These are phyloP conservation scores for Rhizoclosmatium globosum DNA, from an alignment of 192 early-diverging fungal species.

Conservation along the genomic window DNA sequence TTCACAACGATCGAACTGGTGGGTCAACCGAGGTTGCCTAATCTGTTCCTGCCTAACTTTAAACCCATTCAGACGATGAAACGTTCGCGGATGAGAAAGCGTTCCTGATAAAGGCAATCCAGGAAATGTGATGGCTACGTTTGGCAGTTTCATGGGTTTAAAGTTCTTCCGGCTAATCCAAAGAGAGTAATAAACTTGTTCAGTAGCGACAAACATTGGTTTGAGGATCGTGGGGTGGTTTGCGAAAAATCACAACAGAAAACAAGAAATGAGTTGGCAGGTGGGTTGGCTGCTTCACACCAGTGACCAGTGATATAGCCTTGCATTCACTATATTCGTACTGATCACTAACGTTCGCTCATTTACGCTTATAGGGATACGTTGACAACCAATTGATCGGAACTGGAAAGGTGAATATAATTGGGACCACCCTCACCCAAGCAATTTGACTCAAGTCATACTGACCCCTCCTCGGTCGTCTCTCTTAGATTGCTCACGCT, in stretches of 20 bases:
- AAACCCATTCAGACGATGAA: conserved; percentile 81
- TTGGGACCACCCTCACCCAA: neutral
- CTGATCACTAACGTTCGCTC: conserved; percentile 56
- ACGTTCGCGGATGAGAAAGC: conserved; percentile 99
- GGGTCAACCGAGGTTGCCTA: conserved; percentile 14
- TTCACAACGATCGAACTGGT: conserved; percentile 97
- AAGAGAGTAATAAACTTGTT: neutral
- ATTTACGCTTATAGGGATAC: conserved; percentile 73
- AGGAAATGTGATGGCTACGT: conserved; percentile 39
- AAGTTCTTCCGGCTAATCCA: no score
- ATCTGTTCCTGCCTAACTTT: neutral
- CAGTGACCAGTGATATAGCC: conserved; percentile 6
- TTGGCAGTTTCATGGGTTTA: no score
- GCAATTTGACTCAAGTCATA: neutral
- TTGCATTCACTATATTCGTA: neutral
- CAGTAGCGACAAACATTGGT: neutral
- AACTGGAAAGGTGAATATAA: conserved; percentile 64
- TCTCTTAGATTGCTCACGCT: conserved; percentile 58
- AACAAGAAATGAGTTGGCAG: conserved; percentile 38
- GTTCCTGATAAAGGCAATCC: conserved; percentile 92
- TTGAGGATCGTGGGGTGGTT: neutral
- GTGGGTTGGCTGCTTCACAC: conserved; percentile 18
- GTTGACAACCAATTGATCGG: conserved; percentile 82
- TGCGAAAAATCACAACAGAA: conserved; percentile 4
- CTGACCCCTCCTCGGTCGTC: neutral